These are phyloP conservation scores for Kazachstania viticola DNA, from an alignment of 805 yeast species.

Conservation along the genomic window DNA sequence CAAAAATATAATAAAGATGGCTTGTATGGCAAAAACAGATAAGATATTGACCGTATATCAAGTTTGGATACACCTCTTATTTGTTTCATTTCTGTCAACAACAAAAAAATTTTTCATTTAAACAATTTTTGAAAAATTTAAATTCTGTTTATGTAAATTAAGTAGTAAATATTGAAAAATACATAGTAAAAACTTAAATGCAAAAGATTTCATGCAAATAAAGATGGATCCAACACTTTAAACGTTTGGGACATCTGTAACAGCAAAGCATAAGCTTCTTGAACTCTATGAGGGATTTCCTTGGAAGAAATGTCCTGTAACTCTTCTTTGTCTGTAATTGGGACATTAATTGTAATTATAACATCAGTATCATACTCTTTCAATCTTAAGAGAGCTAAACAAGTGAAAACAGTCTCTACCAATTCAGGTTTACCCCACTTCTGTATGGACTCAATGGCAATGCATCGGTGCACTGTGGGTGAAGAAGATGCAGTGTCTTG, in stretches of 20 bases:
- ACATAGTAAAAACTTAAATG: too few species aligned
- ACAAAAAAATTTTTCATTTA: too few species aligned
- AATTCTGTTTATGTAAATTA: too few species aligned
- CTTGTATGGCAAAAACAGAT: too few species aligned
- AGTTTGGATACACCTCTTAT: too few species aligned
- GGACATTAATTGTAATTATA: constrained; percentile 48
- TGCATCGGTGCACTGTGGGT: too few species aligned
- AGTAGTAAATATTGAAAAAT: too few species aligned
- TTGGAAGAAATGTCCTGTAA: constrained; percentile 5
- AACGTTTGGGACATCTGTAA: constrained; percentile 14
- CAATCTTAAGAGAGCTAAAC: constrained; percentile 48
- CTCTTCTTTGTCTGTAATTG: constrained; percentile 23
- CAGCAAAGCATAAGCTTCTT: constrained; percentile 15
- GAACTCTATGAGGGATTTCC: constrained; percentile 2
- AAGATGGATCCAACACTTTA: constrained; percentile 16
- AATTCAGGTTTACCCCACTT: constrained; percentile 39
- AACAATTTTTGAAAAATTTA: too few species aligned
- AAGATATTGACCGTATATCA: too few species aligned
- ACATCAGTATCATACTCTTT: constrained; percentile 46
- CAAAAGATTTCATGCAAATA: too few species aligned
- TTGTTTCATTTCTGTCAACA: too few species aligned
- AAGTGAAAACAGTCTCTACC: constrained; percentile 34
- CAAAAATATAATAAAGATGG: neutral
- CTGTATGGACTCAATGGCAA: constrained; percentile 34
- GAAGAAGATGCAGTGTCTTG: constrained; percentile 13